Evolutionary conservation across 1,284 basidiomycete genomes (phyloP).

Genomic region (Schizophyllum amplum): DNA sequence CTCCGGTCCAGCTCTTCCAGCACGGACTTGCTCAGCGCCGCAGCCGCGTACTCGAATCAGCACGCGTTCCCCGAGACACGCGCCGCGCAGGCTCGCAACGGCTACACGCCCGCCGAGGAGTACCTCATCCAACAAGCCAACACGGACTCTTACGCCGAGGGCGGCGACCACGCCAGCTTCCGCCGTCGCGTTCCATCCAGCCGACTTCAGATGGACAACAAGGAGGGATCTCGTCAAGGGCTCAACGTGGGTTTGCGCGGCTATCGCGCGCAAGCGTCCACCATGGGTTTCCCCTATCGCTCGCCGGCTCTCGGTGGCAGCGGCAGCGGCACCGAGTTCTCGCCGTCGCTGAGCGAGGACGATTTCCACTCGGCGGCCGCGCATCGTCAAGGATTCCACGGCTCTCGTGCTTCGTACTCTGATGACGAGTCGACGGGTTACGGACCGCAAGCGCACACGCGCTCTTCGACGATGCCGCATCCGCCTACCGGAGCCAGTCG

Average conservation of each 20-base stretch:
- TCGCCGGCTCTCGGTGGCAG: slow-evolving; percentile 2
- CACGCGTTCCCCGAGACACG: slow-evolving; percentile 1
- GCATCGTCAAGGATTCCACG: slow-evolving; percentile 7
- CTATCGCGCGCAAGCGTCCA: slow-evolving; percentile 31
- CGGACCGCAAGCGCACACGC: slow-evolving; percentile 26
- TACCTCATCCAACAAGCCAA: slow-evolving; percentile 41
- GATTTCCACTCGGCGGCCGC: slow-evolving; percentile 24
- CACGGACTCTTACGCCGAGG: slow-evolving; percentile 21
- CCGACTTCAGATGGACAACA: slow-evolving; percentile 25
- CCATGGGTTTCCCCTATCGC: slow-evolving; percentile 13
- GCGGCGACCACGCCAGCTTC: slow-evolving; percentile 17
- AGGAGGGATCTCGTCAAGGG: slow-evolving; percentile 11
- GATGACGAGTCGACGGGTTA: slow-evolving; percentile 16
- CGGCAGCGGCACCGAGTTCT: neutral
- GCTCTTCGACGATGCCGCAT: slow-evolving; percentile 21
- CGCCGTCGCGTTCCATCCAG: slow-evolving; percentile 15
- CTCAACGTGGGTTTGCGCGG: slow-evolving; percentile 29
- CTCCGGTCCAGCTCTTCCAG: neutral
- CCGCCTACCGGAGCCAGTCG: slow-evolving; percentile 18
- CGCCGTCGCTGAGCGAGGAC: slow-evolving; percentile 20
- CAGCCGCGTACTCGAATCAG: slow-evolving; percentile 6
- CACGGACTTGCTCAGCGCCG: slow-evolving; percentile 3
- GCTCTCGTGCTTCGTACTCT: slow-evolving; percentile 12
- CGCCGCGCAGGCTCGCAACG: slow-evolving; percentile 34
- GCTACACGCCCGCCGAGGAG: slow-evolving; percentile 61